Evolutionary conservation across 345 rosid genomes (phyloP), one percentile per base, ranked within the genome.

Genomic region (Schrenkiella parvula): DNA sequence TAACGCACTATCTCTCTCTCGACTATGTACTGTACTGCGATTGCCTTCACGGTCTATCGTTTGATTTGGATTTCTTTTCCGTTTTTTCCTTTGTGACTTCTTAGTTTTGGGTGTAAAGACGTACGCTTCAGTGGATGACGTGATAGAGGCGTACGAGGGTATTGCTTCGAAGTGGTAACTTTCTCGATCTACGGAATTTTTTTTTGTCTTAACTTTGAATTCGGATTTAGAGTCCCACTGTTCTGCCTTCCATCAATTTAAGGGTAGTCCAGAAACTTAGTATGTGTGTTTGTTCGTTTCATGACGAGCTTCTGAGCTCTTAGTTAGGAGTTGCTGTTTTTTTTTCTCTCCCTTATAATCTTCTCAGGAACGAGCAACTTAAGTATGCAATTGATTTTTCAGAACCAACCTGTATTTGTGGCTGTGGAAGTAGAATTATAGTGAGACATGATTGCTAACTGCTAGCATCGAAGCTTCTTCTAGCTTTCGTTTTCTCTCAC

Each of bases 91-190:
- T 39, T 5, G 58, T 61, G 48, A 18, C 31, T 62, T 76, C 23
- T 10, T 62, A 93, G 98, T 81, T 68, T 73, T 93, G 95, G 88
- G 83, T 64, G 41, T 89, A 13, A 76, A 75, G 79, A 77, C 78
- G 75, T 77, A 70, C 73, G 74, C 86, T 74, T 76, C 95, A 17
- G 54, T 82, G 6, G 92, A 86, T 59, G 85, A 79, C 64, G 97
- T 89, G 66, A 81, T 77, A 74, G 89, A 78, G 67, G 95, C 90
- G 15, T 91, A 91, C 70, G 79, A 86, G 75, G 81, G 59, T 68
- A 70, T 87, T 39, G 82, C 83, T 64, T 83, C 87, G 12, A 80
- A 79, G 22, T 82, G 97, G 97, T 93, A 83, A 42, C 37, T 67
- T 18, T 43, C 25, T 41, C 57, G 19, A 51, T 75, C 61, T 26